These are phyloP conservation scores for Peronospora belbahrii DNA, from an alignment of 352 stramenopile species.

Conservation along the genomic window DNA sequence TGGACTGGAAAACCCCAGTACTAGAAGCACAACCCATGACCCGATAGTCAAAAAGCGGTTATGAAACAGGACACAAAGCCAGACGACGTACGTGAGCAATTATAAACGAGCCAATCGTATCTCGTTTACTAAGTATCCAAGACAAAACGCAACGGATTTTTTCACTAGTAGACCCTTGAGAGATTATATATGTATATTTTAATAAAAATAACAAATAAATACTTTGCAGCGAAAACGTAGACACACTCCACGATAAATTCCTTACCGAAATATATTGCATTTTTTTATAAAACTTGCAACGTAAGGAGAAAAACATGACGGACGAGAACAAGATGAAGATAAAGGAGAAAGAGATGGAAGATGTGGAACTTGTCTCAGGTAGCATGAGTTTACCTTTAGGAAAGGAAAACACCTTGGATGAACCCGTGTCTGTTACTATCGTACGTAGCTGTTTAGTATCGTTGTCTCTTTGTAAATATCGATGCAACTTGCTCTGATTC, in stretches of 20 bases:
- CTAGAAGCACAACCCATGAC: constrained; percentile 27
- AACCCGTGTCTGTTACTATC: constrained; percentile 84
- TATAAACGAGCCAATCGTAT: constrained; percentile 13
- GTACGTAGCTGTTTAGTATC: constrained; percentile 43
- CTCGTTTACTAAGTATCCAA: constrained; percentile 8
- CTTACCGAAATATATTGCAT: too few relatives aligned
- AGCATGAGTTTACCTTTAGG: constrained; percentile 74
- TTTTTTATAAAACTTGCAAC: constrained; percentile 8
- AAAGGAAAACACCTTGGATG: constrained; percentile 79
- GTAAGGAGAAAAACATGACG: constrained; percentile 20
- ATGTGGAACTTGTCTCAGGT: constrained; percentile 47
- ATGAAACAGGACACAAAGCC: neutral
- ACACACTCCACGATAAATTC: too few relatives aligned
- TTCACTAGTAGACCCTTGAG: too few relatives aligned
- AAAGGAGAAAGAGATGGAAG: neutral
- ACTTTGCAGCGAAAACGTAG: too few relatives aligned
- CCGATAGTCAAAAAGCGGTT: neutral
- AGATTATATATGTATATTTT: neutral
- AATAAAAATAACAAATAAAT: too few relatives aligned
- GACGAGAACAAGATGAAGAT: too few relatives aligned
- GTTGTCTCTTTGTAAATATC: too few relatives aligned
- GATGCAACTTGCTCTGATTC: too few relatives aligned
- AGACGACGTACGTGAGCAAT: neutral
- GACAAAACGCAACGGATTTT: too few relatives aligned
- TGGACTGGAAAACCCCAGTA: constrained; percentile 22